phyloP scores from a whole-genome alignment of 768 basidiomycete genomes.

The Mycena venus region DNA sequence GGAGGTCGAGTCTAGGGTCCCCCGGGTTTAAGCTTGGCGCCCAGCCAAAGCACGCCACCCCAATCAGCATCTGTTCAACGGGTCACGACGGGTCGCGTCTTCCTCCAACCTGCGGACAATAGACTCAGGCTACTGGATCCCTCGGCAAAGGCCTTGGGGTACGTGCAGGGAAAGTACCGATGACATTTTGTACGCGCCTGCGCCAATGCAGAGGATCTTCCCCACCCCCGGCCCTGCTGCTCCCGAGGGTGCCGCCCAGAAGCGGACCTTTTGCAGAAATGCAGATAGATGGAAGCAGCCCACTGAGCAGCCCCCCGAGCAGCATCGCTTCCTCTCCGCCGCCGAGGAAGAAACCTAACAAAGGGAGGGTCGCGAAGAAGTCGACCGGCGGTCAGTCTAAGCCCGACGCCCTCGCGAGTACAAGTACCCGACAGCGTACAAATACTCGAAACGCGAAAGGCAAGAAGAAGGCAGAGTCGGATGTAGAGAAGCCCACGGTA shows the following conservation, averaged over 20 bases:
- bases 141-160: not conserved
- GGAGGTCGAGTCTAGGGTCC: not conserved
- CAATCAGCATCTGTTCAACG: not conserved
- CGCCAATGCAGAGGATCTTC: not conserved
- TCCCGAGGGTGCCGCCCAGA: not conserved
- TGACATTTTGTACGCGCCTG: not conserved
- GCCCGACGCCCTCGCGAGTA: not conserved
- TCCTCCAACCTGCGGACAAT: not conserved
- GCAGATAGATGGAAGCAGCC: slow-evolving; percentile 6
- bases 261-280: slow-evolving; percentile 12
- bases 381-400: not conserved
- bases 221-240: not conserved
- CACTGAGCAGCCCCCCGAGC: slow-evolving; percentile 20
- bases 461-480: slow-evolving; percentile 4
- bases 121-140: not conserved
- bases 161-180: not conserved
- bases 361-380: not conserved
- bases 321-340: slow-evolving; percentile 2
- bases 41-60: not conserved
- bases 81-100: not conserved
- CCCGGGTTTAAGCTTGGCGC: not conserved
- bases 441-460: slow-evolving; percentile 10
- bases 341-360: slow-evolving; percentile 3
- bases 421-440: too few species aligned
- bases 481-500: not conserved